Evolutionary conservation across 75 land plant genomes (phyloP).

Genomic region (Larix kaempferi): DNA sequence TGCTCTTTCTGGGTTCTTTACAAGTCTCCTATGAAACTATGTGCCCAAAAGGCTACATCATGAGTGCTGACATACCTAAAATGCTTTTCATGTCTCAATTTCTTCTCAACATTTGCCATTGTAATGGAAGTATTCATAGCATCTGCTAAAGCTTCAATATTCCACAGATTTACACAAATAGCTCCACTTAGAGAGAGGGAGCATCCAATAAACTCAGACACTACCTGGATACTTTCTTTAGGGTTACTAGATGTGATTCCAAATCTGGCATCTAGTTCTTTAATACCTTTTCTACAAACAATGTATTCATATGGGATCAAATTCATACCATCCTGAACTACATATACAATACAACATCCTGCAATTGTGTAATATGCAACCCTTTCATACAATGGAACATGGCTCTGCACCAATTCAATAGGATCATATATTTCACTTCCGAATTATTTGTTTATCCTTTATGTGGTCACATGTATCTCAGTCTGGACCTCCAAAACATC

Average conservation of each 20-base stretch:
- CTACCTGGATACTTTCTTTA: conserved; percentile 64
- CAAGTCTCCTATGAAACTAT: conserved; percentile 53
- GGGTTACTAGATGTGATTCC: conserved; percentile 19
- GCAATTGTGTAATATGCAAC: conserved; percentile 28
- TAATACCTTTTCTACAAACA: conserved; percentile 62
- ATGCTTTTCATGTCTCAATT: conserved; percentile 58
- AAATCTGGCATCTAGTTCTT: conserved; percentile 30
- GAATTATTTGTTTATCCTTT: conserved; percentile 54
- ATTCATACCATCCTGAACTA: conserved; percentile 87
- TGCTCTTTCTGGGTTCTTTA: conserved; percentile 67
- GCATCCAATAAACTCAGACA: conserved; percentile 85
- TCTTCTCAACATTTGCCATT: conserved; percentile 58
- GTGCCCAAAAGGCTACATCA: conserved; percentile 73
- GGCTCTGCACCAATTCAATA: conserved; percentile 49
- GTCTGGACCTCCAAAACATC: conserved; percentile 56
- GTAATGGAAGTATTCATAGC: conserved; percentile 59
- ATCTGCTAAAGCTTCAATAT: conserved; percentile 77
- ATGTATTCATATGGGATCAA: conserved; percentile 77
- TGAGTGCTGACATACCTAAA: conserved; percentile 76
- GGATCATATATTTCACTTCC: conserved; percentile 59
- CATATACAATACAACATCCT: conserved; percentile 83
- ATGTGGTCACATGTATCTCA: conserved; percentile 37
- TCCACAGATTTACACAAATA: conserved; percentile 82
- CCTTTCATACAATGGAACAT: conserved; percentile 42
- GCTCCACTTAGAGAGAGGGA: conserved; percentile 88